Evolutionary conservation across 192 early-diverging fungal genomes (phyloP).

Genomic region (Chytriomyces confervae): DNA sequence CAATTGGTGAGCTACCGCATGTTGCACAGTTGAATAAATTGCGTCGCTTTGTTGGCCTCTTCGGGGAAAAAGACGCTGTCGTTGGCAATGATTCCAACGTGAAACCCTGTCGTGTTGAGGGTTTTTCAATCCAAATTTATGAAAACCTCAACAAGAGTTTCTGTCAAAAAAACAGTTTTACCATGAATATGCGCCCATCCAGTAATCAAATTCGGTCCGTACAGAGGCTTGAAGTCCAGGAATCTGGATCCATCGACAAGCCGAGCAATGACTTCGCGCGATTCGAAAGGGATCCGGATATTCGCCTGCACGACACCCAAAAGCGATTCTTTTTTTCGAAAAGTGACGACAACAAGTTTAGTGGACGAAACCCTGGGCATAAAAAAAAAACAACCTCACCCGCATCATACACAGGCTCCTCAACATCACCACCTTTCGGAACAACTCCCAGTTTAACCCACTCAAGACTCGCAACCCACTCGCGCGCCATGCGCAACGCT

Average conservation of each 20-base stretch:
- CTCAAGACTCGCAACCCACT: conserved; percentile 53
- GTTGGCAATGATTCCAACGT: conserved; percentile 71
- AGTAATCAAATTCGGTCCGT: conserved; percentile 67
- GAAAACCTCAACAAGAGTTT: neutral
- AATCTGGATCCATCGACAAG: conserved; percentile 72
- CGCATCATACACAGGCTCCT: conserved; percentile 61
- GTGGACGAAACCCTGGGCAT: neutral
- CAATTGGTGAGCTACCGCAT: conserved; percentile 38
- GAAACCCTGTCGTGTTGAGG: conserved; percentile 40
- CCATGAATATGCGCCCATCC: conserved; percentile 72
- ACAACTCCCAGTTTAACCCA: conserved; percentile 61
- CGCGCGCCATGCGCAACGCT: conserved; percentile 68
- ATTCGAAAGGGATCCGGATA: conserved; percentile 69
- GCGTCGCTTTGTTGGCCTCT: conserved; percentile 73
- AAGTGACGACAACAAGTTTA: neutral
- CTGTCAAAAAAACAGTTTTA: neutral
- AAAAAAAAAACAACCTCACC: conserved; percentile 29
- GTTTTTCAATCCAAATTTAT: no score
- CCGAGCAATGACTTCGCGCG: conserved; percentile 68
- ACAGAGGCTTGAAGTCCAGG: conserved; percentile 68
- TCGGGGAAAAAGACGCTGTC: conserved; percentile 68
- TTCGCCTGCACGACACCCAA: conserved; percentile 70
- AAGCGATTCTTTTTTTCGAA: conserved; percentile 54
- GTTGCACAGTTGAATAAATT: conserved; percentile 73
- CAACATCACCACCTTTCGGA: conserved; percentile 56